Evolutionary conservation across 306 rosid genomes (phyloP), one percentile per base, ranked within the genome.

Genomic region (Quercus berberidifolia): DNA sequence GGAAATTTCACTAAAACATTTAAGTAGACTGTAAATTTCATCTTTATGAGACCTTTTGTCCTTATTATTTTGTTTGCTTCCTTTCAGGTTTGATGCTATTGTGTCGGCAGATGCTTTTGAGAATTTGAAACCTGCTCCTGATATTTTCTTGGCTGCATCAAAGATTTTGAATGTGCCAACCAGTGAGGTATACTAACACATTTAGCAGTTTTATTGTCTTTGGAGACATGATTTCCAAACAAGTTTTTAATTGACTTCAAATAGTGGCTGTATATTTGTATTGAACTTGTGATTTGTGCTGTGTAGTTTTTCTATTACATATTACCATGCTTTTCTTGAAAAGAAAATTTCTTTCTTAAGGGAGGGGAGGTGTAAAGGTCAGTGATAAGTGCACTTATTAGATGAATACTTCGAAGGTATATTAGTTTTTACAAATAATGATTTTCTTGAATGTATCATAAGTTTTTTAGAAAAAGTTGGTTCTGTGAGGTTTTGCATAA

Each of bases 71-170:
- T 69, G 63, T 58, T 72, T 64, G 71, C 83, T 65, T 86, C 73
- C 80, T 85, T 77, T 86, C 88, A 95, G 99, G 98, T 95, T 95
- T 52, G 94, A 95, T 80, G 96, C 98, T 43, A 88, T 95, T 41
- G 97, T 92, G 77, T 87, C 98, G 80, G 99, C 97, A 73, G 99
- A 95, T 86, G 99, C 99, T 75, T 95, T 95, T 85, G 97, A 95
- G 88, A 95, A 91, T 83, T 83, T 95, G 91, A 95, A 95, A 79
- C 99, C 99, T 80, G 93, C 98, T 84, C 99, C 98, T 60, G 99
- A 92, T 83, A 95, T 92, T 78, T 95, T 95, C 86, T 80, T 95
- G 73, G 97, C 99, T 76, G 99, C 98, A 49, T 88, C 98, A 25
- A 87, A 81, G 84, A 88, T 87, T 78, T 80, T 95, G 90, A 83